These are phyloP conservation scores for Coelastrella sp. DNA, from an alignment of 139 green algal species.

Conservation along the genomic window DNA sequence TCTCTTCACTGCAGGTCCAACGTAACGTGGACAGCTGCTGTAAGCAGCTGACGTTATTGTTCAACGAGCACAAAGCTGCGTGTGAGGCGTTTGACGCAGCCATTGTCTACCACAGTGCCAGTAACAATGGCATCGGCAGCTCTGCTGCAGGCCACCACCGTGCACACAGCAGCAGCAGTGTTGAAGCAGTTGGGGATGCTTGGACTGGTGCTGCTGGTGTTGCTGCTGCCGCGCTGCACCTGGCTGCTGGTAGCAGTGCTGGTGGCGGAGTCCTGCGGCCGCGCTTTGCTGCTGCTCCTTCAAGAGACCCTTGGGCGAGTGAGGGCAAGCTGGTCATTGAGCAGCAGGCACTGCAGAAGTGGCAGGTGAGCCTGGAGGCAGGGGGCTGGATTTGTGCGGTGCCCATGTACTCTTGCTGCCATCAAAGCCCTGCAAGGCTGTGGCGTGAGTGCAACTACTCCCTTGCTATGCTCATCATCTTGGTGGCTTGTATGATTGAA, in stretches of 20 bases:
- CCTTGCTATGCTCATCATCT: neutral
- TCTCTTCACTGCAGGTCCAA: neutral
- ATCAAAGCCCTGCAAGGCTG: neutral
- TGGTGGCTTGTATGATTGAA: no score
- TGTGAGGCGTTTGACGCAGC: conserved; percentile 40
- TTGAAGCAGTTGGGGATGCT: conserved; percentile 10
- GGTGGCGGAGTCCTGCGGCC: conserved; percentile 31
- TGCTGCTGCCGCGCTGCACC: neutral
- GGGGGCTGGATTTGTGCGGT: neutral
- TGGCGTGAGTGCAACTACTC: neutral
- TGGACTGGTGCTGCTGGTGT: conserved; percentile 2
- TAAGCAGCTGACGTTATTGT: neutral
- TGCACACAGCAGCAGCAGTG: conserved; percentile 18
- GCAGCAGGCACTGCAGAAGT: conserved; percentile 56
- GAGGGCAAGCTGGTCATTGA: conserved; percentile 60
- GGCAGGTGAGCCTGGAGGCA: conserved; percentile 42
- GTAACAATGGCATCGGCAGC: neutral
- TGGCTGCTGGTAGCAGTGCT: neutral
- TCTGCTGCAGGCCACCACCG: neutral
- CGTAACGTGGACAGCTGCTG: conserved; percentile 25
- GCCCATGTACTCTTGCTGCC: neutral
- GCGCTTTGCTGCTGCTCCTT: conserved; percentile 11
- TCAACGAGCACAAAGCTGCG: conserved; percentile 31
- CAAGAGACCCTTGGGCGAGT: conserved; percentile 73
- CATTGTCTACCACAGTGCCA: conserved; percentile 5